These are phyloP conservation scores for Neurospora sp. DNA, from an alignment of 495 filamentous ascomycete genomes.

Conservation along the genomic window DNA sequence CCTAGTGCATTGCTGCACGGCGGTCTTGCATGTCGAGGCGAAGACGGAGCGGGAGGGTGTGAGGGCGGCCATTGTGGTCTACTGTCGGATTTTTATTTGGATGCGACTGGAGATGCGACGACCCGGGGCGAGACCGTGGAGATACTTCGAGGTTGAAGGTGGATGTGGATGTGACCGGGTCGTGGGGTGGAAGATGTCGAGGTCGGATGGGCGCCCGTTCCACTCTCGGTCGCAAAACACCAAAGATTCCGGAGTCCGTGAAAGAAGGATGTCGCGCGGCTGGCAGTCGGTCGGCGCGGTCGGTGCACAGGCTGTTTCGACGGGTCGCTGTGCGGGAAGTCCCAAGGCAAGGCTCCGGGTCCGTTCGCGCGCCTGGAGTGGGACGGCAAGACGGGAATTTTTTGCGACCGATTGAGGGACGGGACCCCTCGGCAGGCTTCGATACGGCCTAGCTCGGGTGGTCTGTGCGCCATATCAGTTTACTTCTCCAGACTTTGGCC, in stretches of 20 bases:
- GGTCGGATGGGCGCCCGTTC: neutral
- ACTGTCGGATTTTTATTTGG: neutral
- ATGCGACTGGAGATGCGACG: neutral
- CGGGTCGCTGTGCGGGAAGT: neutral
- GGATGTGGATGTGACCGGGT: neutral
- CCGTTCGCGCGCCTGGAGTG: neutral
- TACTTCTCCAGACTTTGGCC: neutral
- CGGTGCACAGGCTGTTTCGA: neutral
- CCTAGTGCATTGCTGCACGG: conserved; percentile 10
- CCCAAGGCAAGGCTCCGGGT: neutral
- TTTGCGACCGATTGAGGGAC: neutral
- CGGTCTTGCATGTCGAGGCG: conserved; percentile 13
- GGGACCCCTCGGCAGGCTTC: neutral
- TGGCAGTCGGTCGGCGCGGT: neutral
- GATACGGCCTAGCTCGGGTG: neutral
- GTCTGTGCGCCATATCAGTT: neutral
- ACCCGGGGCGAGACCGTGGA: neutral
- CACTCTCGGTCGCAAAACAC: neutral
- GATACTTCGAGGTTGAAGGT: neutral
- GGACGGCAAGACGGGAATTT: neutral
- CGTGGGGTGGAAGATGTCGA: neutral
- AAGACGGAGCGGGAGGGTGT: conserved; percentile 18
- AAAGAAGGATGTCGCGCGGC: neutral
- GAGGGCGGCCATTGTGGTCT: conserved; percentile 17
- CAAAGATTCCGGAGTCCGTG: neutral